phyloP scores from a whole-genome alignment of 306 rosid genomes.

The Lagenaria siceraria region DNA sequence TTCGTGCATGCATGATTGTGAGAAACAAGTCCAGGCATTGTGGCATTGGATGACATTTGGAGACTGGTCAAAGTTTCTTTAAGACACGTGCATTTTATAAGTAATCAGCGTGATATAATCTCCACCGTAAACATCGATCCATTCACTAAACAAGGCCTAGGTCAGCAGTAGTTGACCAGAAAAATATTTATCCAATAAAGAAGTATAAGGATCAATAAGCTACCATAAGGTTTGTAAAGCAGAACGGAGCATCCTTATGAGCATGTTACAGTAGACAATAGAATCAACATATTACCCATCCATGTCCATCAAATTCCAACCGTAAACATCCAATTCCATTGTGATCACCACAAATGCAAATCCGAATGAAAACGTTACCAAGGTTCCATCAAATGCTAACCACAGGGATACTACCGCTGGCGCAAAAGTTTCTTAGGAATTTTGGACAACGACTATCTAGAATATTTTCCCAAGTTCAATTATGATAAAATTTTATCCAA shows the following conservation, averaged over 20 bases:
- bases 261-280: background rate
- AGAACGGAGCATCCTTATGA: background rate
- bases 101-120: conserved; percentile 50
- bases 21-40: background rate
- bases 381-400: background rate
- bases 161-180: background rate
- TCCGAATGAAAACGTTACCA: background rate
- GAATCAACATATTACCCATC: background rate
- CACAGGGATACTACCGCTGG: too few relatives aligned
- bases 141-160: conserved; percentile 24
- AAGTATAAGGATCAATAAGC: background rate
- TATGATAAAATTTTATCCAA: background rate
- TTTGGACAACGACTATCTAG: background rate
- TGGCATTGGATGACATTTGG: background rate
- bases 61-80: background rate
- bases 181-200: background rate
- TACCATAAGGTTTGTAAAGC: background rate
- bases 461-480: background rate
- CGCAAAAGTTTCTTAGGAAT: background rate
- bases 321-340: background rate
- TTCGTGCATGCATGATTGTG: background rate
- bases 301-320: background rate
- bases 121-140: conserved; percentile 25
- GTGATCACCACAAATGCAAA: background rate
- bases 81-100: conserved; percentile 59